Evolutionary conservation across 192 early-diverging fungal species (phyloP).

Genomic region (Backusella circina): DNA sequence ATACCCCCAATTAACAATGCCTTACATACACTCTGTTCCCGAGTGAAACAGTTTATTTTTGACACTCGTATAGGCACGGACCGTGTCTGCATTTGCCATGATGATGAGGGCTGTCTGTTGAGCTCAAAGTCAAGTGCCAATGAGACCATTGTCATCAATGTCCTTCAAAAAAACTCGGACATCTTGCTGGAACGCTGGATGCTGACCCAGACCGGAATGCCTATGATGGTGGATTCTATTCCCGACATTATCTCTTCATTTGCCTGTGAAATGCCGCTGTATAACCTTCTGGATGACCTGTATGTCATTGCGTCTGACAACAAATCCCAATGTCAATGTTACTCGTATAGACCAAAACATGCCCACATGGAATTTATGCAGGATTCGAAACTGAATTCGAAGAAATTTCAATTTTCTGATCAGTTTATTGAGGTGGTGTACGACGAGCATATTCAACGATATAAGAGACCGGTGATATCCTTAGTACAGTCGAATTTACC

Average conservation of each 20-base stretch:
- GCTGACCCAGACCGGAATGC: not conserved
- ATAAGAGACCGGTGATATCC: not conserved
- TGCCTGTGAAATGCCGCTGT: not conserved
- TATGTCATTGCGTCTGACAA: not conserved
- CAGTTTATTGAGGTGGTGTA: not conserved
- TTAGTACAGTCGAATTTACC: not conserved
- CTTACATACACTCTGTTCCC: not conserved
- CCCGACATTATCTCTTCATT: not conserved
- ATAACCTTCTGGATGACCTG: not conserved
- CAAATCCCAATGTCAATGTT: not conserved
- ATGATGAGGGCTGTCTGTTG: not conserved
- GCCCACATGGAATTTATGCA: not conserved
- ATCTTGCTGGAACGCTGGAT: not conserved
- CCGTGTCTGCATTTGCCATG: not conserved
- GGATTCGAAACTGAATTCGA: not conserved
- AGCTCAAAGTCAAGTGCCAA: not conserved
- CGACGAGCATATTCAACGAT: not conserved
- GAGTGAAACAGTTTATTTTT: not conserved
- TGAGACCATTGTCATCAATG: not conserved
- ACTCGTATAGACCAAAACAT: not conserved
- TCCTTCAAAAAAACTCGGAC: constrained; percentile 1
- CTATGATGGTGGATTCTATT: not conserved
- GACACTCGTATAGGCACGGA: not conserved
- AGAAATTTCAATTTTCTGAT: not conserved
- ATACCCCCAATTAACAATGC: not conserved